Percentiles rank a stretch among this genome's conserved stretches.
These are phyloP conservation scores for Cercophora sp. DNA, from an alignment of 495 filamentous ascomycete species.

Conservation along the genomic window DNA sequence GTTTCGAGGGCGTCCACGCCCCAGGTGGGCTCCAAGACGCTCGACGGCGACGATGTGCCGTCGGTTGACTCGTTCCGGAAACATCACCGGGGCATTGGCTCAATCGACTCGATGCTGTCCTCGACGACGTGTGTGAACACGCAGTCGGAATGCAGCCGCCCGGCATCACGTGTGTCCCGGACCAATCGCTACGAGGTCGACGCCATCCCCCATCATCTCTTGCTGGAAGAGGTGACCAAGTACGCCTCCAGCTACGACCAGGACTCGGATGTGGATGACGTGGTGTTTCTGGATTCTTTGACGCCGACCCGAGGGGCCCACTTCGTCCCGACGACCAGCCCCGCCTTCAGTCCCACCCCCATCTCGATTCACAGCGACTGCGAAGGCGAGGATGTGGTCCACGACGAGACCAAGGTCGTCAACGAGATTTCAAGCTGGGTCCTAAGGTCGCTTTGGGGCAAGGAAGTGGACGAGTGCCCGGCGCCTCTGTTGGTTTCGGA, in stretches of 20 bases:
- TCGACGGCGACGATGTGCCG: background rate
- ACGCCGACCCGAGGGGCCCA: conserved; percentile 7
- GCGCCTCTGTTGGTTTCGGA: conserved; percentile 28
- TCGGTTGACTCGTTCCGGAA: conserved; percentile 19
- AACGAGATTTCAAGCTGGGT: conserved; percentile 29
- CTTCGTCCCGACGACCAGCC: conserved; percentile 8
- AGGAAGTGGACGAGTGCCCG: conserved; percentile 27
- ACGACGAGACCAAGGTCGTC: conserved; percentile 20
- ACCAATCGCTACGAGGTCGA: conserved; percentile 1
- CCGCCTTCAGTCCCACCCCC: conserved; percentile 3
- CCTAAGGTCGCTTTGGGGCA: conserved; percentile 24
- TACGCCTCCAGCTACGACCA: background rate
- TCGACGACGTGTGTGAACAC: conserved; percentile 34
- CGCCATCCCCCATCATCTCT: background rate
- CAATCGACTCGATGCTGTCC: conserved; percentile 30
- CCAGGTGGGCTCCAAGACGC: conserved; percentile 1
- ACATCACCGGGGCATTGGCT: conserved; percentile 26
- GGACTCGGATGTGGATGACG: background rate
- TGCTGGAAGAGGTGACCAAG: conserved; percentile 7
- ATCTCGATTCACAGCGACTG: conserved; percentile 5
- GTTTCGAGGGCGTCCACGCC: conserved; percentile 6
- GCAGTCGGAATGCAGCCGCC: conserved; percentile 28
- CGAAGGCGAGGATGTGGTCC: conserved; percentile 13
- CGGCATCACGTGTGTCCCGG: conserved; percentile 27
- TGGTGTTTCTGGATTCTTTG: background rate